Evolutionary conservation across 1,284 basidiomycete species (phyloP), one percentile per base, ranked within the genome.

Genomic region (Apiotrichum gracile): DNA sequence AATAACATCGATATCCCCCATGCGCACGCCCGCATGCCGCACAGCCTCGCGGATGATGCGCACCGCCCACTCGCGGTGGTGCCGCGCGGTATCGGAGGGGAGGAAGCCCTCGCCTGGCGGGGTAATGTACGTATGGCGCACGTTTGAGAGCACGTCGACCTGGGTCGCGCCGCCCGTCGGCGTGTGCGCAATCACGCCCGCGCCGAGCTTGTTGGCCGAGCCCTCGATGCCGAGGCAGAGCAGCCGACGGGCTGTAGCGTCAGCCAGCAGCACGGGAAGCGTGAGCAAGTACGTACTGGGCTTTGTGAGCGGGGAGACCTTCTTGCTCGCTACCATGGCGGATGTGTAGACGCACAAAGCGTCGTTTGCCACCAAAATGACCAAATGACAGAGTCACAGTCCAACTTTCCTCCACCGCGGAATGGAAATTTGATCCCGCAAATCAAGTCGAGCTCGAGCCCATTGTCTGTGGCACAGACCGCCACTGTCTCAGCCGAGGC

Each of bases 171-270:
- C 37, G 8, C 35, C 42, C 6, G 62, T 52, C 0, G 69, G 67
- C 21, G 80, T 79, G 70, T 98, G 94, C 55, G 84, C 83, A 73
- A 98, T 91, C 45, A 98, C 81, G 5, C 96, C 96, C 21, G 87
- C 88, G n/a, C 96, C 96, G 33, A 98, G 82, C 76, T 99, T 99
- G 78, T 99, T 99, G 35, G 96, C 96, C 22, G 89, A 92, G 19
- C 92, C 92, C 75, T 96, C 92, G 39, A 97, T 82, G 13, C 92
- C 92, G 29, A 97, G 82, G 39, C 76, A 77, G 31, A 78, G 60
- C 21, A 72, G 65, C 13, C 67, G 69, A 24, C 62, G 60, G 13
- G 60, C 66, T 67, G 53, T 2, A n/a, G 27, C 41, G 42, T 5
- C 24, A 10, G 25, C 27, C 33, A 38, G 38, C 9, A 34, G 9